Evolutionary conservation across 1,139 yeast genomes (phyloP).

Genomic region (Sugiyamaella neomexicana): DNA sequence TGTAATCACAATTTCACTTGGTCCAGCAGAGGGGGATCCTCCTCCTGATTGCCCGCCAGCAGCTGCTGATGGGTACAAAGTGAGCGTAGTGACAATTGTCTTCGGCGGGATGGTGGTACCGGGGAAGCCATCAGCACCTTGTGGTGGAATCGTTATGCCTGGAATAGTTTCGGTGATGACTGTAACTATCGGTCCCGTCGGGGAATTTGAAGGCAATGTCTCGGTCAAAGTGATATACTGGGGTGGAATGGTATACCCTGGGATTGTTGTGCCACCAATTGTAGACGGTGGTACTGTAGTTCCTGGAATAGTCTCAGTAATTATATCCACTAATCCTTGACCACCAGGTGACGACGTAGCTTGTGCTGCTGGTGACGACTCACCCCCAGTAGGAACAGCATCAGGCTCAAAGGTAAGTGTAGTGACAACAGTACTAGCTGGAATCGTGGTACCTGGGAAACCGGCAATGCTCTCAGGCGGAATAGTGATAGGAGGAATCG

Average conservation of each 20-base stretch:
- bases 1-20: conserved; percentile 5
- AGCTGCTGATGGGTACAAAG: conserved; percentile 2
- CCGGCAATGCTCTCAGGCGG: conserved; percentile 4
- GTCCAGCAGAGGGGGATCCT: background rate
- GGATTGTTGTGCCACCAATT: conserved; percentile 19
- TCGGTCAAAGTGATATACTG: conserved; percentile 13
- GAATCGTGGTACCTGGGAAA: conserved; percentile 25
- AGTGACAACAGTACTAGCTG: conserved; percentile 17
- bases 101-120: conserved; percentile 24
- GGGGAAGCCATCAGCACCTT: conserved; percentile 18
- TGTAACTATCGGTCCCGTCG: conserved; percentile 5
- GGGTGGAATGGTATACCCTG: conserved; percentile 25
- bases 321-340: background rate
- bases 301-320: conserved; percentile 16
- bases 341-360: conserved; percentile 4
- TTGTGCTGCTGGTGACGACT: background rate
- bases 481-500: conserved; percentile 24
- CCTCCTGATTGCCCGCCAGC: background rate
- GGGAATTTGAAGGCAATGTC: conserved; percentile 4
- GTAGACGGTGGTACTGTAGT: conserved; percentile 23
- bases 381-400: background rate
- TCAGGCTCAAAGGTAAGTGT: conserved; percentile 12
- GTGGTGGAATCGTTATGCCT: conserved; percentile 23
- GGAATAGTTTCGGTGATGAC: conserved; percentile 23
- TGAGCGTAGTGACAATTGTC: conserved; percentile 14